These are phyloP conservation scores for Nyctanthes arbortristis DNA, from an alignment of 257 asterid species.

Conservation along the genomic window DNA sequence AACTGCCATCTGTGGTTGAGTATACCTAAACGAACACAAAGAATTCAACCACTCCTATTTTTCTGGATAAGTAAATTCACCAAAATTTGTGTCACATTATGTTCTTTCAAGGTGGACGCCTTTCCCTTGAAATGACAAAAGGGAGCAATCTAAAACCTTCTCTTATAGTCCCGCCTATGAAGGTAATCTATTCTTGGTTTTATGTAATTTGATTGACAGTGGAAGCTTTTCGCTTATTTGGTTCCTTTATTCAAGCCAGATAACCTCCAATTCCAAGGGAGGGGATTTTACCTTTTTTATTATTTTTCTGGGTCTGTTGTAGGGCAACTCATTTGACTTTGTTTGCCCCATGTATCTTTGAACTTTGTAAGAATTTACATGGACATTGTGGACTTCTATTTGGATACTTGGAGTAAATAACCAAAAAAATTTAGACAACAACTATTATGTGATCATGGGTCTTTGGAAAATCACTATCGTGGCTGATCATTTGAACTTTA, in stretches of 20 bases:
- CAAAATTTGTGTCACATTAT: not conserved
- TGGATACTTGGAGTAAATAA: conserved; percentile 6
- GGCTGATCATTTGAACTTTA: conserved; percentile 17
- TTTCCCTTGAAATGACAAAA: not conserved
- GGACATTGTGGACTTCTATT: no score
- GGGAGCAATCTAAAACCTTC: not conserved
- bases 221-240: not conserved
- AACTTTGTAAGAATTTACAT: not conserved
- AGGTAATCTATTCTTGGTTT: not conserved
- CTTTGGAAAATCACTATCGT: conserved; percentile 7
- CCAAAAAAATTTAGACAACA: not conserved
- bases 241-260: not conserved
- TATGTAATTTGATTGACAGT: not conserved
- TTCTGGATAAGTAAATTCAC: not conserved
- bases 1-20: not conserved
- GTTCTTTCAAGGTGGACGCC: not conserved
- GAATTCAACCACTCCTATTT: not conserved
- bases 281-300: not conserved
- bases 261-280: not conserved
- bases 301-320: not conserved
- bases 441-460: not conserved
- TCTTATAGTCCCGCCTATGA: not conserved
- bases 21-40: not conserved
- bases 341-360: not conserved
- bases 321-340: not conserved